Base-by-base conservation (phyloP, 306 rosid genomes). In the Inga leiocalycina region DNA sequence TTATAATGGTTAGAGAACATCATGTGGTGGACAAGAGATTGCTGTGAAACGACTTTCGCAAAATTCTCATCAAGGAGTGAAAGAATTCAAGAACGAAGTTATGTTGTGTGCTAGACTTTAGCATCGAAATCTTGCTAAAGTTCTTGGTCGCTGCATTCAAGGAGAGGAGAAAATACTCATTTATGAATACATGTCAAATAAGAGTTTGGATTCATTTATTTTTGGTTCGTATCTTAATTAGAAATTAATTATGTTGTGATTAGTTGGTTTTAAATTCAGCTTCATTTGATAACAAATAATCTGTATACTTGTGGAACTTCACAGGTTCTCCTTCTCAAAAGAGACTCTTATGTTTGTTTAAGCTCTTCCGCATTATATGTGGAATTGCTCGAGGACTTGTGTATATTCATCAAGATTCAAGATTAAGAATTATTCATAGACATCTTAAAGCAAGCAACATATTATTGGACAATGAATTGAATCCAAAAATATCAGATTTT, bases 91-190 rank as follows among this genome's bases (percentile, higher is more conserved):
- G 44, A 83, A 77, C 19, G 79, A 83, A 71, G 75, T 71, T 32
- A 83, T 70, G 62, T 20, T 83, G 17, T 54, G 64, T 44, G 67
- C 82, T 35, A 83, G 71, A 77, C 82, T 83, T 7, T 82, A 83
- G 1, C 79, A 83, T 13, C 74, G 75, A 1, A 83, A 78, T 77
- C 78, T 83, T 32, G 86, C 48, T 6, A 77, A 57, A 8, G 27
- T 57, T 77, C 74, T 83, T 35, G 82, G 82, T 45, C 71, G 75
- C 24, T 77, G 75, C 59, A 83, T 83, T 16, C 19, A 48, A 34
- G 68, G 16, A 43, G 78, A 77, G 20, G 82, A 77, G 20, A 83
- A 65, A 27, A 65, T 27, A 44, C 71, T 65, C 41, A 34, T 65
- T 14, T 65, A 65, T 15, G 71, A 65, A 32, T 65, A 30, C 10